These are phyloP conservation scores for Eucalyptus grandis DNA, from an alignment of 345 rosid species.

Conservation along the genomic window DNA sequence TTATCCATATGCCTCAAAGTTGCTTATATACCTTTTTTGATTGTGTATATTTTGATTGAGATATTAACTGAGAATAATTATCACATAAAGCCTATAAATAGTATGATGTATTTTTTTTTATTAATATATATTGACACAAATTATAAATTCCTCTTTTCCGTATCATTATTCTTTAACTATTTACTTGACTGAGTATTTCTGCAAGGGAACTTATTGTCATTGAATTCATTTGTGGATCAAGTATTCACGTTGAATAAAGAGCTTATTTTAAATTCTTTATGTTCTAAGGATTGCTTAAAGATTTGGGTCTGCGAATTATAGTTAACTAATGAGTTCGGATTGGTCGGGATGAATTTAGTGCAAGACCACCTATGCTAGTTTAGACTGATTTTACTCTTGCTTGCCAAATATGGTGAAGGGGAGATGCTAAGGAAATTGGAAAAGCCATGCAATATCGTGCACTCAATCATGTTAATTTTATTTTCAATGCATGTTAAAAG, in stretches of 20 bases:
- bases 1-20: too few relatives aligned
- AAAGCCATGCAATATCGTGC: not conserved
- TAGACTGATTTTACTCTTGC: not conserved
- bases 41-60: not conserved
- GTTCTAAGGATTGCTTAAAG: not conserved
- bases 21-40: too few relatives aligned
- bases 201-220: not conserved
- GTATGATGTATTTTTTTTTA: not conserved
- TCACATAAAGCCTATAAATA: not conserved
- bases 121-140: not conserved
- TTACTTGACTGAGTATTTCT: not conserved
- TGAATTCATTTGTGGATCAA: not conserved
- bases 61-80: not conserved
- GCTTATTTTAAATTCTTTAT: not conserved
- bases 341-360: not conserved
- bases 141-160: not conserved
- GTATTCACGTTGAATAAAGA: not conserved
- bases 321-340: not conserved
- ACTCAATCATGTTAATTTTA: not conserved
- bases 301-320: not conserved
- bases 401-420: not conserved
- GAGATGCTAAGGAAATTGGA: not conserved
- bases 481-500: not conserved
- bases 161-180: not conserved
- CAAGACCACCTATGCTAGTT: not conserved